Evolutionary conservation across 192 early-diverging fungal genomes (phyloP).

Genomic region (Dimargaris verticillata): DNA sequence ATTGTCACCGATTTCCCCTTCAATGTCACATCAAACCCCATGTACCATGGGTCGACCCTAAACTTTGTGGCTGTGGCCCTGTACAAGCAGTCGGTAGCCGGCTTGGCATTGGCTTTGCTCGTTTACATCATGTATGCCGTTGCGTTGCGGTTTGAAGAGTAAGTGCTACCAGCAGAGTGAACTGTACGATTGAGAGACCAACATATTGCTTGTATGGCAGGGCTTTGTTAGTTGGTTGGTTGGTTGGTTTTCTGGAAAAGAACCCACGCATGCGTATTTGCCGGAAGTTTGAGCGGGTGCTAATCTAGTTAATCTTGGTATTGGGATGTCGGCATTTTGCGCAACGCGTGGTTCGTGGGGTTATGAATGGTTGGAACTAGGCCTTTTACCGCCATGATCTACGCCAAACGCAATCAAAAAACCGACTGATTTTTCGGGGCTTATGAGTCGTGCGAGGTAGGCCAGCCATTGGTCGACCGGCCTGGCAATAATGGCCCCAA

Average conservation of each 20-base stretch:
- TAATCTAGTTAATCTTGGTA: neutral
- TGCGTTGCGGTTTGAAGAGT: conserved; percentile 67
- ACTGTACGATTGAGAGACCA: neutral
- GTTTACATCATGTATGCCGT: conserved; percentile 61
- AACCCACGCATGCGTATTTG: neutral
- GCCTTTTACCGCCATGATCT: conserved; percentile 70
- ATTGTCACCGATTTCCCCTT: conserved; percentile 82
- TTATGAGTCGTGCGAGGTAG: too few species aligned
- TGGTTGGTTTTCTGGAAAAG: neutral
- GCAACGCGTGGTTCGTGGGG: neutral
- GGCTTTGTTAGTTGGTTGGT: neutral
- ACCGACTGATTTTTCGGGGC: neutral
- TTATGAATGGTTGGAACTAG: conserved; percentile 17
- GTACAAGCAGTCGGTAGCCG: conserved; percentile 56
- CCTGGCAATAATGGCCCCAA: too few species aligned
- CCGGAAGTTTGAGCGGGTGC: neutral
- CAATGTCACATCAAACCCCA: conserved; percentile 83
- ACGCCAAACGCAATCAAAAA: conserved; percentile 34
- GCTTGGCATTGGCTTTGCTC: conserved; percentile 44
- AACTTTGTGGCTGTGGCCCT: conserved; percentile 69
- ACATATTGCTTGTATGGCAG: neutral
- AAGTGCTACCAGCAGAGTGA: conserved; percentile 16
- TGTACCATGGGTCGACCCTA: conserved; percentile 84
- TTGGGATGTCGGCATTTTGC: neutral
- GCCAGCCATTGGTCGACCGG: too few species aligned